Evolutionary conservation across 768 basidiomycete genomes (phyloP).

Genomic region (Pisolithus tinctorius): DNA sequence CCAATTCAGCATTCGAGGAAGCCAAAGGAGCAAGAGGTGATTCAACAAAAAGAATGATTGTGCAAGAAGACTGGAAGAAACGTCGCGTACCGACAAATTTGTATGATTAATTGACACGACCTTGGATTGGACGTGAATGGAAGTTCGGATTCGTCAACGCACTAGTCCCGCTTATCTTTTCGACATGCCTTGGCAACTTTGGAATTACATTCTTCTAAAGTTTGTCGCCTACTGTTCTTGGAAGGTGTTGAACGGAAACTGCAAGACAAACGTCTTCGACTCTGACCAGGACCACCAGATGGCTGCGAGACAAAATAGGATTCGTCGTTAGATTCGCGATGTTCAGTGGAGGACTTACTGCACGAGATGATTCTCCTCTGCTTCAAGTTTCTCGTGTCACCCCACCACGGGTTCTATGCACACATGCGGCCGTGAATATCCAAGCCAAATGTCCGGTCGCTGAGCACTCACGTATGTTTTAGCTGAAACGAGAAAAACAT

Average conservation of each 20-base stretch:
- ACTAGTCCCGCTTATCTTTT: constrained; percentile 41
- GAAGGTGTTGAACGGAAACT: constrained; percentile 66
- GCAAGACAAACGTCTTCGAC: too few relatives aligned
- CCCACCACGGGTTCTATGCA: constrained; percentile 84
- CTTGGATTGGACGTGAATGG: too few relatives aligned
- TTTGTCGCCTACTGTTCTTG: constrained; percentile 47
- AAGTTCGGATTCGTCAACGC: constrained; percentile 1
- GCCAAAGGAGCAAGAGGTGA: constrained; percentile 24
- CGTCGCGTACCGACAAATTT: background rate
- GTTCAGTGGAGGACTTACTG: constrained; percentile 46
- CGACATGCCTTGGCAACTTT: constrained; percentile 70
- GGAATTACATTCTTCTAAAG: constrained; percentile 37
- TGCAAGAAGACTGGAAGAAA: background rate
- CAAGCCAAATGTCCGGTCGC: background rate
- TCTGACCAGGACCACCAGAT: constrained; percentile 30
- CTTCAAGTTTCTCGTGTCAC: constrained; percentile 60
- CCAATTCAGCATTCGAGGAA: constrained; percentile 43
- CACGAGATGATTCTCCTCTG: constrained; percentile 76
- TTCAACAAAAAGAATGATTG: background rate
- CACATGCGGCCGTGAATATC: background rate
- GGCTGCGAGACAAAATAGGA: constrained; percentile 35
- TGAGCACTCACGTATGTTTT: constrained; percentile 69
- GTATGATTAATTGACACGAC: too few relatives aligned
- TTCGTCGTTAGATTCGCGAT: background rate
- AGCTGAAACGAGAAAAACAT: constrained; percentile 34